phyloP scores from a whole-genome alignment of 140 eudicot species.

The Erigeron philadelphicus region DNA sequence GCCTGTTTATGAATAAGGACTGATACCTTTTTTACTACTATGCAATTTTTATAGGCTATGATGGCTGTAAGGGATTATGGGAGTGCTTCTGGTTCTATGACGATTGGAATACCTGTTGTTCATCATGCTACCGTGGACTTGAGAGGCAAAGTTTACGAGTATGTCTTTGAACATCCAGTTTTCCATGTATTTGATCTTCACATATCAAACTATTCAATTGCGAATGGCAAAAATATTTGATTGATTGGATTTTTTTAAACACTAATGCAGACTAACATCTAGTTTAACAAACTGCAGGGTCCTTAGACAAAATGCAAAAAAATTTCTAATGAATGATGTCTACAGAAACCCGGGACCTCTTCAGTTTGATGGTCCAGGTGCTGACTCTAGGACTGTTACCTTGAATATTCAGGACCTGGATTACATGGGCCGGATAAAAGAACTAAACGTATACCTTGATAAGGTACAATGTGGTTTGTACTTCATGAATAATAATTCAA shows the following conservation, averaged over 20 bases:
- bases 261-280: conserved; percentile 1
- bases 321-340: conserved; percentile 70
- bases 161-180: conserved; percentile 23
- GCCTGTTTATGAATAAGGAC: background rate
- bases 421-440: conserved; percentile 97
- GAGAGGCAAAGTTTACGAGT: conserved; percentile 88
- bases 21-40: conserved; percentile 8
- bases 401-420: conserved; percentile 83
- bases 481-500: background rate
- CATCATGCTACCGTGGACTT: conserved; percentile 80
- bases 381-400: conserved; percentile 72
- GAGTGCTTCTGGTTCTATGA: conserved; percentile 63
- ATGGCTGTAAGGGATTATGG: conserved; percentile 93
- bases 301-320: conserved; percentile 66
- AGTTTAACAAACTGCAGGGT: conserved; percentile 43
- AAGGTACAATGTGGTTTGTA: conserved; percentile 40
- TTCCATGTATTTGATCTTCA: no score
- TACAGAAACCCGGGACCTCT: conserved; percentile 96
- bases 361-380: conserved; percentile 95
- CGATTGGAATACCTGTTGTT: conserved; percentile 74
- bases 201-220: no score
- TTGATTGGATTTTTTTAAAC: no score
- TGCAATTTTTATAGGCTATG: conserved; percentile 64
- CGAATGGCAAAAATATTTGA: no score
- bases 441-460: conserved; percentile 64